Percentiles rank a stretch among this genome's conserved stretches.
phyloP scores from a whole-genome alignment of 768 basidiomycete genomes.

The Boletus rubescentipes region DNA sequence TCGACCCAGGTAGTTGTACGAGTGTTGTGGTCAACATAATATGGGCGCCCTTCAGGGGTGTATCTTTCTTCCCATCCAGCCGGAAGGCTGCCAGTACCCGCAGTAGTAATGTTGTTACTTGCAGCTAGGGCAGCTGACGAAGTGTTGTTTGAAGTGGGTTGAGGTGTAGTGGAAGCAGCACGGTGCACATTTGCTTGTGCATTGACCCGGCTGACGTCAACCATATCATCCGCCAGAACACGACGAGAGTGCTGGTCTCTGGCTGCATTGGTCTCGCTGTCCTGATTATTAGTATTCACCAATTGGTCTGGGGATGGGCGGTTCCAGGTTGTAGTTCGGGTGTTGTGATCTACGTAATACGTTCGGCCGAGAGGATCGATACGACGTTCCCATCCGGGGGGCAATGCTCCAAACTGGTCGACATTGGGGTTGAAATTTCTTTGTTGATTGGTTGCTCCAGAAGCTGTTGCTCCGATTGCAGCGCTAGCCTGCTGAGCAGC shows the following conservation, averaged over 20 bases:
- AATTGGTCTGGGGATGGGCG: slow-evolving; percentile 78
- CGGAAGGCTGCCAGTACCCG: slow-evolving; percentile 84
- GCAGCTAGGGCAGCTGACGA: slow-evolving; percentile 51
- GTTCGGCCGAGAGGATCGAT: slow-evolving; percentile 94
- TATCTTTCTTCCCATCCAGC: slow-evolving; percentile 99
- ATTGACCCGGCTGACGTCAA: slow-evolving; percentile 64
- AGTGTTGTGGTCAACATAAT: slow-evolving; percentile 99
- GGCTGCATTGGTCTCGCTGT: slow-evolving; percentile 79
- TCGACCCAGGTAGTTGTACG: slow-evolving; percentile 99
- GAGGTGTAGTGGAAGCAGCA: slow-evolving; percentile 35
- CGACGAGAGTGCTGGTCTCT: slow-evolving; percentile 85
- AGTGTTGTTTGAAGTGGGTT: slow-evolving; percentile 33
- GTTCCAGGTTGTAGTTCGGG: slow-evolving; percentile 97
- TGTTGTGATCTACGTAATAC: slow-evolving; percentile 99
- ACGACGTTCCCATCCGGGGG: slow-evolving; percentile 93
- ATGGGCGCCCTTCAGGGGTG: slow-evolving; percentile 96
- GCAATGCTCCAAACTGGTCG: slow-evolving; percentile 91
- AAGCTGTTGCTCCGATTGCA: slow-evolving; percentile 31
- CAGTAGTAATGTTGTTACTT: slow-evolving; percentile 51
- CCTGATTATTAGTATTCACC: slow-evolving; percentile 68
- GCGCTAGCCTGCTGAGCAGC: slow-evolving; percentile 21
- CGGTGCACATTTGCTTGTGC: slow-evolving; percentile 41
- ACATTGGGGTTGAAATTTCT: slow-evolving; percentile 93
- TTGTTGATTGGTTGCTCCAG: slow-evolving; percentile 48
- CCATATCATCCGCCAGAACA: slow-evolving; percentile 78